A percentile compares a stretch with the other conserved stretches of the same genome.
phyloP scores from a whole-genome alignment of 2,329 filamentous ascomycete species.

The Fusarium musae region DNA sequence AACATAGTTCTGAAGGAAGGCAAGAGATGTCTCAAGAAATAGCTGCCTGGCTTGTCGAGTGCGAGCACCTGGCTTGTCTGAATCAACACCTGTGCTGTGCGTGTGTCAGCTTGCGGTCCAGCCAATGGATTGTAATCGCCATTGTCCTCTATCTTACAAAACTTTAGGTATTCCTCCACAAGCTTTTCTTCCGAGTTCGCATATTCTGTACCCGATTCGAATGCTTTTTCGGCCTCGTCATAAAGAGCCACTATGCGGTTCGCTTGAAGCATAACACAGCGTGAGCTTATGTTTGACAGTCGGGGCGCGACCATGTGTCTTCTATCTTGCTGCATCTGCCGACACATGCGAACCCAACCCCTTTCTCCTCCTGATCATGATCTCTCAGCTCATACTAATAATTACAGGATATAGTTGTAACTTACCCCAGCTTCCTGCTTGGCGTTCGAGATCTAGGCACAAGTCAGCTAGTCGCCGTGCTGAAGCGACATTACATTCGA shows the following conservation, averaged over 20 bases:
- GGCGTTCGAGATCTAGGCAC: neutral
- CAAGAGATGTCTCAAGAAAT: neutral
- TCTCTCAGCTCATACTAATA: neutral
- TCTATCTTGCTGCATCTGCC: neutral
- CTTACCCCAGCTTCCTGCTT: neutral
- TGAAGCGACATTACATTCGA: neutral
- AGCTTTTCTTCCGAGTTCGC: neutral
- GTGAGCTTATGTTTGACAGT: neutral
- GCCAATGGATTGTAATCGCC: neutral
- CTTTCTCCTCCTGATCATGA: neutral
- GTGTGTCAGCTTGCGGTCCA: neutral
- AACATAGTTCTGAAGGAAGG: neutral
- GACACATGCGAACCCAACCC: neutral
- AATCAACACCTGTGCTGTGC: neutral
- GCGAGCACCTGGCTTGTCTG: neutral
- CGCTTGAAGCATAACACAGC: neutral
- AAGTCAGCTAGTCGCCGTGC: neutral
- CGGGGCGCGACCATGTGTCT: neutral
- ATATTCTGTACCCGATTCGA: neutral
- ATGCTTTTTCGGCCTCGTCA: neutral
- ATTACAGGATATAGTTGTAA: neutral
- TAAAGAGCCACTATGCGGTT: neutral
- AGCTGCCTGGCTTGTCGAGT: conserved; percentile 1
- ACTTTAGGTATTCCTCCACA: neutral
- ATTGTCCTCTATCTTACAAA: neutral